phyloP scores from a whole-genome alignment of 306 rosid species.

The Glycine soja region DNA sequence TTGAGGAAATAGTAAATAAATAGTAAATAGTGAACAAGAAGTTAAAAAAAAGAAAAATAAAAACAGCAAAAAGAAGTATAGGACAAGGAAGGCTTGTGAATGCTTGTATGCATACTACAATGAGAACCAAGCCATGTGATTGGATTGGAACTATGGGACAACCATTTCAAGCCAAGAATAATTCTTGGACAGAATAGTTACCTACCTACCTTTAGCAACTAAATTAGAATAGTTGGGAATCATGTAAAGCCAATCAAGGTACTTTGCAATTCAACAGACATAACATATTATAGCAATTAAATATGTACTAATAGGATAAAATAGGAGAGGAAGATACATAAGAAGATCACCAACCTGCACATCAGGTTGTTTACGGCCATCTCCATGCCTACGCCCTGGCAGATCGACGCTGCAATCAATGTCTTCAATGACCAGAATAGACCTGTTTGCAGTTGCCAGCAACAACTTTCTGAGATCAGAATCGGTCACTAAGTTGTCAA shows the following conservation, averaged over 20 bases:
- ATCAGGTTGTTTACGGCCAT: conserved; percentile 48
- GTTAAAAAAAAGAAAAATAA: no score
- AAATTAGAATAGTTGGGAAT: not conserved
- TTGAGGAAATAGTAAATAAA: no score
- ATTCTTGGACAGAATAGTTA: no score
- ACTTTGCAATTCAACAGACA: not conserved
- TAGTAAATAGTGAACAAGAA: no score
- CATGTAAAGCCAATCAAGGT: not conserved
- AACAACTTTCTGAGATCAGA: conserved; percentile 69
- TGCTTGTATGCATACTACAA: no score
- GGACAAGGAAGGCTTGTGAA: no score
- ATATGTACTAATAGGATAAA: not conserved
- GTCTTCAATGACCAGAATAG: not conserved
- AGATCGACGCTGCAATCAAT: conserved; percentile 54
- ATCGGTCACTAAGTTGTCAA: conserved; percentile 57
- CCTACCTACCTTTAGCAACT: no score
- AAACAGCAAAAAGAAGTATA: no score
- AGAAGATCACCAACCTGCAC: conserved; percentile 46
- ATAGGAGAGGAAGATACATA: not conserved
- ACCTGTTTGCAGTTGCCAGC: conserved; percentile 56
- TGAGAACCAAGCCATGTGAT: no score
- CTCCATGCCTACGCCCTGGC: conserved; percentile 55
- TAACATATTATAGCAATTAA: not conserved
- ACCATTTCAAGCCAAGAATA: no score
- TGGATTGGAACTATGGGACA: no score